These are phyloP conservation scores for Tardiomyces blankii DNA, from an alignment of 1,139 yeast genomes.

Conservation along the genomic window DNA sequence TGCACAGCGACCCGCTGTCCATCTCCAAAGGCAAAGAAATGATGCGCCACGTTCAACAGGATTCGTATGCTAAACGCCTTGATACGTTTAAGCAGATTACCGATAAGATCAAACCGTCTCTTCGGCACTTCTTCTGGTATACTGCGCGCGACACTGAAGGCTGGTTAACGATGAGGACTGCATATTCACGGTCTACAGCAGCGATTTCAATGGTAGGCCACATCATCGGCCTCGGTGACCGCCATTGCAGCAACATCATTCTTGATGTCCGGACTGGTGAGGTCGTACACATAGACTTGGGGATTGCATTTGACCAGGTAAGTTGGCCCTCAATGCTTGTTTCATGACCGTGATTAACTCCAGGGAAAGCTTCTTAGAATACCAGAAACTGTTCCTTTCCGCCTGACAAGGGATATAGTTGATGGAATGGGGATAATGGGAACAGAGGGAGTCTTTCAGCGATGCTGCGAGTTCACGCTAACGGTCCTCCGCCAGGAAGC, in stretches of 20 bases:
- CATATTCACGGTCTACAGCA: constrained; percentile 73
- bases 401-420: constrained; percentile 80
- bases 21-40: constrained; percentile 42
- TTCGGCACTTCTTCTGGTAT: constrained; percentile 51
- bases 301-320: constrained; percentile 73
- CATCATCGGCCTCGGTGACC: constrained; percentile 84
- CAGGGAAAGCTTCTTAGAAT: constrained; percentile 68
- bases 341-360: constrained; percentile 16
- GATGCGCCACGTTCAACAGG: constrained; percentile 50
- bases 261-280: constrained; percentile 76
- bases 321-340: constrained; percentile 4
- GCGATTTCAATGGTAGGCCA: constrained; percentile 80
- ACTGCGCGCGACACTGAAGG: constrained; percentile 38
- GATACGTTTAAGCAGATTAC: constrained; percentile 41
- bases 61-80: constrained; percentile 36
- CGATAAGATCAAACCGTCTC: constrained; percentile 49
- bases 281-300: constrained; percentile 91
- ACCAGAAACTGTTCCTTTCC: constrained; percentile 90
- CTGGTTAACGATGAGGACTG: constrained; percentile 61
- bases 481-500: constrained; percentile 53
- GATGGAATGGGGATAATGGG: constrained; percentile 91
- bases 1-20: constrained; percentile 31
- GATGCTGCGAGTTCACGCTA: constrained; percentile 65
- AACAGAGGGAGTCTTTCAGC: constrained; percentile 60
- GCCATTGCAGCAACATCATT: constrained; percentile 85